Conservation (phyloP, 495 filamentous ascomycete genomes). For the Penicillium verhagenii region DNA sequence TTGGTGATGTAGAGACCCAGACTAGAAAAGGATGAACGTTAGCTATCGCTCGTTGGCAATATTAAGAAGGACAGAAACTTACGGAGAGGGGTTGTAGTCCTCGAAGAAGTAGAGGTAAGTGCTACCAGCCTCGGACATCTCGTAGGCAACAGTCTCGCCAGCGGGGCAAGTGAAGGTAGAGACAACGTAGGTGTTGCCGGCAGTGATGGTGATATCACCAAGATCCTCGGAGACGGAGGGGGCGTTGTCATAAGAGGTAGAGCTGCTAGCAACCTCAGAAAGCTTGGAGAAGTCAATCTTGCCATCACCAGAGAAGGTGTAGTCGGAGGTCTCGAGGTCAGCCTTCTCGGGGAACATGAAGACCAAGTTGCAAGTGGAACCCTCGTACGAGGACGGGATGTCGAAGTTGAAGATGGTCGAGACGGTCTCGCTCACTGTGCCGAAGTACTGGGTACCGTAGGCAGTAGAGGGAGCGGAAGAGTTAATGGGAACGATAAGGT, state of each 20-base stretch:
- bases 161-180: constrained; percentile 55
- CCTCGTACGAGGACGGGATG: constrained; percentile 50
- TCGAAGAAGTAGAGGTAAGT: constrained; percentile 63
- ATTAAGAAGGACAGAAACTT: constrained; percentile 12
- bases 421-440: constrained; percentile 51
- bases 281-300: constrained; percentile 53
- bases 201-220: constrained; percentile 46
- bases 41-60: neutral
- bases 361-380: constrained; percentile 61
- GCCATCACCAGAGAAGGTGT: constrained; percentile 57
- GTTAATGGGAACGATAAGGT: constrained; percentile 66
- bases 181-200: constrained; percentile 57
- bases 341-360: constrained; percentile 61
- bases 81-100: constrained; percentile 58
- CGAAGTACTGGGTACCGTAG: constrained; percentile 53
- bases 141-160: constrained; percentile 48
- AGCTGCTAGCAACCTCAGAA: constrained; percentile 28
- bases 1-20: constrained; percentile 4
- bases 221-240: constrained; percentile 47
- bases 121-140: constrained; percentile 51
- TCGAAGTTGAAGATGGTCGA: constrained; percentile 71
- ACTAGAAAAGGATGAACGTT: neutral
- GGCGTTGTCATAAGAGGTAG: constrained; percentile 52
- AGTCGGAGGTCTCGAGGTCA: constrained; percentile 55
- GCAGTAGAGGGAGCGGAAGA: constrained; percentile 51